Evolutionary conservation across 495 filamentous ascomycete species (phyloP).

Genomic region (Xylaria palmicola): DNA sequence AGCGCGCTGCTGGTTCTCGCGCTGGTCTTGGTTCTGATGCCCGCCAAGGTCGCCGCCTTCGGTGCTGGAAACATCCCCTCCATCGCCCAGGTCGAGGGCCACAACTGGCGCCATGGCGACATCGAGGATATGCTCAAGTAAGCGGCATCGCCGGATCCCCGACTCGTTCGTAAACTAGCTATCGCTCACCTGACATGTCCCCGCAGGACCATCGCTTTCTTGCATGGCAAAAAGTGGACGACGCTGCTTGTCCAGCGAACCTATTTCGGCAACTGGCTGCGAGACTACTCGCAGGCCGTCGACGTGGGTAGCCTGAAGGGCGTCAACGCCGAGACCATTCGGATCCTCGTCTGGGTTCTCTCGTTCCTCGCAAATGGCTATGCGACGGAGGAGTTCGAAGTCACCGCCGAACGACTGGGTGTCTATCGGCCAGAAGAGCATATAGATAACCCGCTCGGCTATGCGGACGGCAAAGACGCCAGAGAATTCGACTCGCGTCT

Average conservation of each 20-base stretch:
- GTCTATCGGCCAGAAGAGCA: slow-evolving; percentile 95
- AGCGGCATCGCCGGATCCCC: background rate
- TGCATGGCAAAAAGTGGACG: slow-evolving; percentile 93
- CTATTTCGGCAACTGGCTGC: slow-evolving; percentile 85
- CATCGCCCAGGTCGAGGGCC: slow-evolving; percentile 88
- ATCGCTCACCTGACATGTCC: slow-evolving; percentile 1
- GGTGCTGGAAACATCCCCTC: slow-evolving; percentile 95
- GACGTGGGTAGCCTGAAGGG: slow-evolving; percentile 89
- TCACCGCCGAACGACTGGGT: slow-evolving; percentile 85
- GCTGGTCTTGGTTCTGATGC: slow-evolving; percentile 60
- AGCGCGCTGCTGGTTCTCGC: slow-evolving; percentile 47
- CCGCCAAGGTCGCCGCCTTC: slow-evolving; percentile 69
- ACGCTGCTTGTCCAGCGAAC: slow-evolving; percentile 82
- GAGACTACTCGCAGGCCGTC: slow-evolving; percentile 83
- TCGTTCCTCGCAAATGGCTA: slow-evolving; percentile 93
- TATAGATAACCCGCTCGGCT: slow-evolving; percentile 88
- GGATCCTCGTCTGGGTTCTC: slow-evolving; percentile 86
- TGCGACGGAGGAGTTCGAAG: slow-evolving; percentile 95
- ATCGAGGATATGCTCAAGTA: slow-evolving; percentile 88
- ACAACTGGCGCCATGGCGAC: slow-evolving; percentile 94
- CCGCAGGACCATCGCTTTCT: slow-evolving; percentile 68
- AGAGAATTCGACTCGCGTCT: slow-evolving; percentile 81
- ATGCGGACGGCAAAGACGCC: slow-evolving; percentile 86
- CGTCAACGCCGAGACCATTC: slow-evolving; percentile 85
- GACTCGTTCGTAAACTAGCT: background rate